A percentile compares a stretch with the other conserved stretches of the same genome.
These are phyloP conservation scores for Pinus tabuliformis DNA, from an alignment of 75 land plant genomes.

Conservation along the genomic window DNA sequence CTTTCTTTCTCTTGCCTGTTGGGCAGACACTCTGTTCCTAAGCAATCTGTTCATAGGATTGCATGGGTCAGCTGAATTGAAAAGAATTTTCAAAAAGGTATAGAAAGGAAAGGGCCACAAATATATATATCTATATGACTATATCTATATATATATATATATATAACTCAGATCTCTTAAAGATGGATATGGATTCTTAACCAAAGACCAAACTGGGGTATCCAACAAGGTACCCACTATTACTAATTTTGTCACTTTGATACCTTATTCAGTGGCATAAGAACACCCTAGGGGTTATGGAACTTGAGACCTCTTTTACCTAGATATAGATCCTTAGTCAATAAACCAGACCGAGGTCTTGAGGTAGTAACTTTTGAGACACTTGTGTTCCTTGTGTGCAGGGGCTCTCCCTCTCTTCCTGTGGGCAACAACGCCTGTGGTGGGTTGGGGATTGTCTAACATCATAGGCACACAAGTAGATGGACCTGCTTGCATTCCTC, in stretches of 20 bases:
- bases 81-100: neutral
- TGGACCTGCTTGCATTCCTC: constrained; percentile 32
- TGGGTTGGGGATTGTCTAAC: constrained; percentile 38
- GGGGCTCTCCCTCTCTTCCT: constrained; percentile 73
- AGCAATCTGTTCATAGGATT: constrained; percentile 51
- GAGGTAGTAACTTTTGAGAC: constrained; percentile 63
- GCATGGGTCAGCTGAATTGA: neutral
- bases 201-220: too few species aligned
- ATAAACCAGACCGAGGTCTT: too few species aligned
- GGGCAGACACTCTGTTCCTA: constrained; percentile 97
- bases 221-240: too few species aligned
- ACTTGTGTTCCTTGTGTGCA: constrained; percentile 88
- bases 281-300: neutral
- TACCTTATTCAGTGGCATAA: too few species aligned
- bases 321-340: too few species aligned
- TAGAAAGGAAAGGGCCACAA: neutral
- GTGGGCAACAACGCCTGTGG: constrained; percentile 26
- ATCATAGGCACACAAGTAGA: constrained; percentile 39
- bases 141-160: too few species aligned
- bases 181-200: too few species aligned
- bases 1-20: constrained; percentile 96
- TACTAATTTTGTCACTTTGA: too few species aligned
- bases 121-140: neutral
- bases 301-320: too few species aligned
- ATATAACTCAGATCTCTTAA: neutral